Evolutionary conservation across 148 eudicot genomes (phyloP).

Genomic region (Camellia sinensis): DNA sequence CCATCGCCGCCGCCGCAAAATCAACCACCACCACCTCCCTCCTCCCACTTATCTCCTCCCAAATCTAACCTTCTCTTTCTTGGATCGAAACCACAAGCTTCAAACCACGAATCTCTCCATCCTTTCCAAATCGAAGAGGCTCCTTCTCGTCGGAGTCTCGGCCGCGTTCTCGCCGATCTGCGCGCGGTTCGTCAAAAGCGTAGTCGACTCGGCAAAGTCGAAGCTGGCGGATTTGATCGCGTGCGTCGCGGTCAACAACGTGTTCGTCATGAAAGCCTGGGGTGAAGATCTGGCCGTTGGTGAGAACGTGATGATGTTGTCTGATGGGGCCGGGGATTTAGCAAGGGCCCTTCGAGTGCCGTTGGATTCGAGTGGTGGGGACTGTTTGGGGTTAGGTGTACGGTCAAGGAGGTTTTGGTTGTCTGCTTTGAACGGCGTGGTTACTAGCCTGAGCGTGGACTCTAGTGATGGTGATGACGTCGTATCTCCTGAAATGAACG

Average conservation of each 20-base stretch:
- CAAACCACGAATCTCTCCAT: background rate
- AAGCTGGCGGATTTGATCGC: background rate
- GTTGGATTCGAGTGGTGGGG: background rate
- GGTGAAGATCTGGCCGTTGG: background rate
- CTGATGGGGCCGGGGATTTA: background rate
- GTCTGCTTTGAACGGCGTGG: background rate
- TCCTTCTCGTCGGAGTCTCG: background rate
- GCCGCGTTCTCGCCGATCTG: background rate
- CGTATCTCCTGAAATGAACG: background rate
- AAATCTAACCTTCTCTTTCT: background rate
- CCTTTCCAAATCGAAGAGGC: background rate
- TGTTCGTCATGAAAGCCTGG: background rate
- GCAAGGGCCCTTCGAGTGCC: background rate
- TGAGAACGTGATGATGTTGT: background rate
- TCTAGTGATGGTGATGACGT: background rate
- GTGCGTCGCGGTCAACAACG: background rate
- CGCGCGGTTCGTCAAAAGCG: background rate
- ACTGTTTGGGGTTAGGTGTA: background rate
- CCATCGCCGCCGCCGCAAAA: background rate
- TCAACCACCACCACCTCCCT: background rate
- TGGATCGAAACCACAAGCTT: background rate
- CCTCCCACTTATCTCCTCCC: background rate
- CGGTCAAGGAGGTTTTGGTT: background rate
- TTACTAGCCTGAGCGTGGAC: background rate
- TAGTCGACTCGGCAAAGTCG: background rate